A percentile compares a stretch with the other conserved stretches of the same genome.
Conservation (phyloP, 441 rosid genomes). For the Erodium texanum region DNA sequence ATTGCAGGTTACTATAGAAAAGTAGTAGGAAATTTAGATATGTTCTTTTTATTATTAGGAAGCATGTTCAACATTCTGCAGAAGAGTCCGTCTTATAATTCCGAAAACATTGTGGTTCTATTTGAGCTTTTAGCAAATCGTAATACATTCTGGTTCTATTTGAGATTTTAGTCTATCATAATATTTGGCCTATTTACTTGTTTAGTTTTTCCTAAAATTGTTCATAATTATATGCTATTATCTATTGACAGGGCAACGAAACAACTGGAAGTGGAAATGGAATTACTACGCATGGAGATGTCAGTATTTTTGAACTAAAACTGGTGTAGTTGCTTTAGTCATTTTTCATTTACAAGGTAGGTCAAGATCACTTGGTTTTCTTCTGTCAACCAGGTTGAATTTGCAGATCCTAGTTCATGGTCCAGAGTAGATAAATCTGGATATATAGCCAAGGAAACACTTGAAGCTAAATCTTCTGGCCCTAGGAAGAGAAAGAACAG, state of each 20-base stretch:
- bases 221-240: neutral
- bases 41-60: conserved; percentile 3
- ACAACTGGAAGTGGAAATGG: conserved; percentile 33
- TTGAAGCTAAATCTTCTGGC: conserved; percentile 46
- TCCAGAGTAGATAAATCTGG: conserved; percentile 66
- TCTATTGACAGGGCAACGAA: conserved; percentile 54
- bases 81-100: conserved; percentile 3
- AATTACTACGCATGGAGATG: conserved; percentile 41
- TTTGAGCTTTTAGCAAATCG: conserved; percentile 1
- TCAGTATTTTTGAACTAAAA: conserved; percentile 30
- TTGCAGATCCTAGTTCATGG: conserved; percentile 55
- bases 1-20: neutral
- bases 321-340: conserved; percentile 21
- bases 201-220: neutral
- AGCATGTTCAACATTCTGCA: neutral
- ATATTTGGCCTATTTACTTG: neutral
- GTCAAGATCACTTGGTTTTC: conserved; percentile 18
- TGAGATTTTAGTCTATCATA: neutral
- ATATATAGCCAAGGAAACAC: conserved; percentile 61
- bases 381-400: conserved; percentile 44
- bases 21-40: neutral
- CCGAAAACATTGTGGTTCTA: neutral
- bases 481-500: conserved; percentile 68
- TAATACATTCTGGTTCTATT: neutral
- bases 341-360: conserved; percentile 15